Conservation (phyloP, 306 rosid species). For the Castanospermum australe region DNA sequence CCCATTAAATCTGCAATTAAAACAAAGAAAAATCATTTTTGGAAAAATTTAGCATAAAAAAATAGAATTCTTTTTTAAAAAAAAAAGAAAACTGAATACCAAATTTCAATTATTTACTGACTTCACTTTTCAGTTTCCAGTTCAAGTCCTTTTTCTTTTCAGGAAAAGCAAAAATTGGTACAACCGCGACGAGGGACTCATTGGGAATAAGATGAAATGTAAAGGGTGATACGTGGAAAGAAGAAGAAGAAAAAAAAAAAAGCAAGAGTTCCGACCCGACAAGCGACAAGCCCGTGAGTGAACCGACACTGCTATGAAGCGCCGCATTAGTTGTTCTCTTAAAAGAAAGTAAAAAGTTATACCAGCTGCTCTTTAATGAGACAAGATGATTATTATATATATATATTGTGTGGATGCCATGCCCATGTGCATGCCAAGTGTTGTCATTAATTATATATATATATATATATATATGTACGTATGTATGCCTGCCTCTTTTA, state of each 20-base stretch:
- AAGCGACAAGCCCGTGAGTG: conserved; percentile 5
- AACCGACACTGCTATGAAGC: conserved; percentile 18
- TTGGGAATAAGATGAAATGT: not conserved
- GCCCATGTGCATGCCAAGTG: no score
- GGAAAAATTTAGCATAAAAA: no score
- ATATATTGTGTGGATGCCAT: no score
- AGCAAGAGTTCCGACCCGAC: not conserved
- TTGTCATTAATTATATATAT: no score
- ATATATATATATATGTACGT: no score
- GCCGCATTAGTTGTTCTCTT: not conserved
- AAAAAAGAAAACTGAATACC: not conserved
- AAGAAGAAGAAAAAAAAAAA: not conserved
- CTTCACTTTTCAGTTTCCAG: conserved; percentile 4
- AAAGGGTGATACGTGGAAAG: not conserved
- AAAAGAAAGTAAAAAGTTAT: no score
- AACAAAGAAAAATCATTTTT: not conserved
- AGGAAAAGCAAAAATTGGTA: not conserved
- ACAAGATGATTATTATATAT: no score
- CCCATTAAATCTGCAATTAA: conserved; percentile 63
- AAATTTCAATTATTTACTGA: not conserved
- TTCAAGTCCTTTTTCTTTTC: not conserved
- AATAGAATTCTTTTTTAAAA: not conserved
- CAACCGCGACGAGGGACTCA: not conserved
- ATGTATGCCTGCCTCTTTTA: no score
- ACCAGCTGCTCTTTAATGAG: no score